phyloP scores from a whole-genome alignment of 331 rosid genomes.

The Spiraea crenata region DNA sequence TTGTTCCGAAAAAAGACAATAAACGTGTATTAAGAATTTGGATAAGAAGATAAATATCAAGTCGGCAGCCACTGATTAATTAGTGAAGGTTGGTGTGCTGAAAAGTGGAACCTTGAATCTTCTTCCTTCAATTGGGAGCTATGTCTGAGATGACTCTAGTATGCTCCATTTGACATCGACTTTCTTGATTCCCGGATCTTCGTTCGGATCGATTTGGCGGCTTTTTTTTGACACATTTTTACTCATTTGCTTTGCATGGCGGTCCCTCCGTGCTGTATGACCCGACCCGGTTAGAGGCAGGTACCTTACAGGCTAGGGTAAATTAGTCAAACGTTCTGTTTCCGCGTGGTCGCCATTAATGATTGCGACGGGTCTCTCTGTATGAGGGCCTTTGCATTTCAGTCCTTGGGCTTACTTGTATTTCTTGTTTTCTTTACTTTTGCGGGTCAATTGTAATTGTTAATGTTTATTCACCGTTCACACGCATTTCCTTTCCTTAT shows the following conservation, averaged over 20 bases:
- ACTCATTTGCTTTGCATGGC: neutral
- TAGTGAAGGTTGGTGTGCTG: neutral
- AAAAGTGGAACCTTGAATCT: neutral
- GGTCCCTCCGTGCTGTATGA: neutral
- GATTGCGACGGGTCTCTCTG: slow-evolving; percentile 44
- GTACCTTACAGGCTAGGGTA: slow-evolving; percentile 7
- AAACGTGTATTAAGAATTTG: neutral
- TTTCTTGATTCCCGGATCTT: neutral
- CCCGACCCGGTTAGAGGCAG: neutral
- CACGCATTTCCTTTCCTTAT: no score
- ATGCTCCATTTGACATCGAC: neutral
- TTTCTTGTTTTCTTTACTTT: neutral
- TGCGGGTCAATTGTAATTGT: no score
- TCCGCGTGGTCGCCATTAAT: slow-evolving; percentile 61
- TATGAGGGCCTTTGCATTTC: slow-evolving; percentile 17
- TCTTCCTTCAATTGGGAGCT: neutral
- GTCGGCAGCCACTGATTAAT: neutral
- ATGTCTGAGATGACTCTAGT: neutral
- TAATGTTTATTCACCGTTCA: no score
- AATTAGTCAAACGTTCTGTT: slow-evolving; percentile 38
- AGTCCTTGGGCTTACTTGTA: slow-evolving; percentile 17
- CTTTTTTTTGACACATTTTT: neutral
- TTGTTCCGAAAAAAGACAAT: neutral
- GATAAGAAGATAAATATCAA: neutral
- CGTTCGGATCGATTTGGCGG: neutral